These are phyloP conservation scores for Stereum hirsutum DNA, from an alignment of 1,284 basidiomycete genomes.

Conservation along the genomic window DNA sequence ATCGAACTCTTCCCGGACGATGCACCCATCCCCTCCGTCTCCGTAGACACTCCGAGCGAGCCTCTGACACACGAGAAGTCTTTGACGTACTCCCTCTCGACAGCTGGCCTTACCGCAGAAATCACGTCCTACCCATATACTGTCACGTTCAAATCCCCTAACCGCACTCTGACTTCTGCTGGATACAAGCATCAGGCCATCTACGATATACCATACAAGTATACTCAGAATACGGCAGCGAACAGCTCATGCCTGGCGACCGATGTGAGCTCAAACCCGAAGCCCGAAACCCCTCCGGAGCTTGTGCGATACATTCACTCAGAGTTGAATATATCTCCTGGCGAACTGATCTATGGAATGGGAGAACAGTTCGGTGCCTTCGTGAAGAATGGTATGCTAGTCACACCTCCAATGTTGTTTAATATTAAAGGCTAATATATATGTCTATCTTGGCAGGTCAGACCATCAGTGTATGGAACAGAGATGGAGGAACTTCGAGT, in stretches of 20 bases:
- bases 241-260: constrained; percentile 51
- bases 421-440: constrained; percentile 1
- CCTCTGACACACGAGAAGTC: not conserved
- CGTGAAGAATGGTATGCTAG: constrained; percentile 56
- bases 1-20: constrained; percentile 63
- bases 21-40: constrained; percentile 32
- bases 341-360: constrained; percentile 64
- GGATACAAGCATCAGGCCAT: constrained; percentile 55
- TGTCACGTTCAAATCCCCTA: constrained; percentile 47
- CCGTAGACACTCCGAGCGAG: constrained; percentile 24
- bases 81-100: constrained; percentile 18
- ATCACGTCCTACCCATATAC: constrained; percentile 53
- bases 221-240: constrained; percentile 50
- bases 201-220: constrained; percentile 55
- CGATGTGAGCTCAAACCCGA: constrained; percentile 50
- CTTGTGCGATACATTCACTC: constrained; percentile 52
- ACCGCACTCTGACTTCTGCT: constrained; percentile 40
- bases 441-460: constrained; percentile 33
- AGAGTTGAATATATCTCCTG: constrained; percentile 61
- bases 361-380: constrained; percentile 69
- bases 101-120: constrained; percentile 38
- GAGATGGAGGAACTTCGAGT: constrained; percentile 61
- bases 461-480: constrained; percentile 61
- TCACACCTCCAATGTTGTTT: constrained; percentile 1
- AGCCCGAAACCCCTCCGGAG: constrained; percentile 32